A percentile compares a stretch with the other conserved stretches of the same genome.
Evolutionary conservation across 148 eudicot species (phyloP).

Genomic region (Rhododendron ovatum): DNA sequence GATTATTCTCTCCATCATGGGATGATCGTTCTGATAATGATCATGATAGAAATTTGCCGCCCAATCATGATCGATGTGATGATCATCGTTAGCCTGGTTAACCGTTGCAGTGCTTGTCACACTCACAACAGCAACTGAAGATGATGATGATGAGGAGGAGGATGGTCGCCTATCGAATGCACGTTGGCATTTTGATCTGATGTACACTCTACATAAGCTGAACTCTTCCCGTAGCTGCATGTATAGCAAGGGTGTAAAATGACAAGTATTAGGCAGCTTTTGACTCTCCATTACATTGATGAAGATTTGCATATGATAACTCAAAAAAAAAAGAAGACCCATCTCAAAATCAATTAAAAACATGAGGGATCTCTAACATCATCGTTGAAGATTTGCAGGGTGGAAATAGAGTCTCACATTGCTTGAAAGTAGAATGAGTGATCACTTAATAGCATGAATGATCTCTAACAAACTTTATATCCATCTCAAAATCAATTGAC

Average conservation of each 20-base stretch:
- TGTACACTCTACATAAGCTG: conserved; percentile 42
- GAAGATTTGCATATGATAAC: neutral
- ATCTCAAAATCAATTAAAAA: too few species aligned
- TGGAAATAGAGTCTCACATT: too few species aligned
- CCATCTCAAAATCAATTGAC: too few species aligned
- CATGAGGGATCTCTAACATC: too few species aligned
- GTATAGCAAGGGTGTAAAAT: neutral
- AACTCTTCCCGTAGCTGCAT: conserved; percentile 27
- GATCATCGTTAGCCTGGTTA: neutral
- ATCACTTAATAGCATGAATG: too few species aligned
- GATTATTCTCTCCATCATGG: neutral
- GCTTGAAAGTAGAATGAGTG: too few species aligned
- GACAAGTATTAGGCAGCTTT: neutral
- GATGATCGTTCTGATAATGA: neutral
- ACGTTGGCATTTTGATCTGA: conserved; percentile 25
- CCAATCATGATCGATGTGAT: neutral
- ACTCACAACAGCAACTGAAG: neutral
- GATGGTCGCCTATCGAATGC: conserved; percentile 40
- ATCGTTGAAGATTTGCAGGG: too few species aligned
- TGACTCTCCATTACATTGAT: neutral
- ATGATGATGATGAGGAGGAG: neutral
- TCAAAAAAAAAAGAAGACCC: too few species aligned
- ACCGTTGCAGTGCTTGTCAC: neutral
- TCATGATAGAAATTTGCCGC: neutral
- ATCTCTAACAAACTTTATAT: too few species aligned